Evolutionary conservation across 2,329 filamentous ascomycete genomes (phyloP), one percentile per base, ranked within the genome.

Genomic region (Juglanconis juglandina): DNA sequence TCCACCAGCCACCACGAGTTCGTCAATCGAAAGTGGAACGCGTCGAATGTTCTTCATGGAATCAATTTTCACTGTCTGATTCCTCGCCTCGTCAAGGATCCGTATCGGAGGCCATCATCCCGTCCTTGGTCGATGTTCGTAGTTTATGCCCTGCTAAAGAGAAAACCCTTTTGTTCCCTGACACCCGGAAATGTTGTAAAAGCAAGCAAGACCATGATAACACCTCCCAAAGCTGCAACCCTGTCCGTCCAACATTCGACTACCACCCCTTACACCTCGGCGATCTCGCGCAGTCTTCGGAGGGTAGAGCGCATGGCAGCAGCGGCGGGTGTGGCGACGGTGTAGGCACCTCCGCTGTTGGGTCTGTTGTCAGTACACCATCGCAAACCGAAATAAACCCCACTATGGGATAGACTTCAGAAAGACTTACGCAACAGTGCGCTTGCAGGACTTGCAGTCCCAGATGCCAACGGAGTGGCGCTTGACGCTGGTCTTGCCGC

Each of bases 241-340:
- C 50, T 48, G 53, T 55, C 66, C 65, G 67, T 66, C 65, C 68
- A 65, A 67, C 47, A 32, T 30, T 42, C 39, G 33, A 33, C 39
- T 37, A 24, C 24, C 10, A 30, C 68, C 73, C 72, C 77, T 84
- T 91, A 94, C 81, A 96, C 91, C 87, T 96, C 93, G 77, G 91
- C 91, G 83, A 96, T 96, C 84, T 97, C 93, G 79, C 93, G 90
- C 83, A 97, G 86, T 87, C 93, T 90, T 83, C 93, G 91, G 81
- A 97, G 92, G 73, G 93, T 97, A 72, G 93, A 97, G 81, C 93
- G 88, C 81, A 93, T 96, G 73, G 93, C 92, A 73, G 92, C 92
- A 69, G 93, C 93, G 73, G 93, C 93, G 68, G 93, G 91, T 73
- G 93, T 97, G 61, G 61, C 51, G 35, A 63, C 61, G 48, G 58